phyloP scores from a whole-genome alignment of 345 rosid species.

The Citrus inodora region DNA sequence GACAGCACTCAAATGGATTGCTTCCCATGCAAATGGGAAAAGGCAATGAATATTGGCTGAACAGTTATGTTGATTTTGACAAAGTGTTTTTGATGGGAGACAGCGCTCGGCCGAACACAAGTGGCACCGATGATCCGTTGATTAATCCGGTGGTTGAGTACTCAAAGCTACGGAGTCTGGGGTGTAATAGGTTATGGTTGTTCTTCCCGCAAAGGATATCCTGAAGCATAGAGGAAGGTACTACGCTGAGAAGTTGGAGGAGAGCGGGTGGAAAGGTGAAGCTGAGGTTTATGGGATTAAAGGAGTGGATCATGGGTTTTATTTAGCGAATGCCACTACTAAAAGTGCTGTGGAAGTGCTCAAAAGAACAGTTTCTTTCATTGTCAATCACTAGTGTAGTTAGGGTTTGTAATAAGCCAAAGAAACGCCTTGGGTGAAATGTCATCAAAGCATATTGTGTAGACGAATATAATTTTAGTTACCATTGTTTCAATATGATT shows the following conservation, averaged over 20 bases:
- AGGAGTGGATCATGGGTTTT: conserved; percentile 40
- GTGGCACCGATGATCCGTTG: conserved; percentile 44
- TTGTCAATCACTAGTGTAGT: conserved; percentile 10
- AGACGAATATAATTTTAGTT: too few relatives aligned
- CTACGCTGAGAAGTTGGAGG: conserved; percentile 26
- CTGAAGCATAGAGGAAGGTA: conserved; percentile 33
- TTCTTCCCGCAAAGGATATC: conserved; percentile 38
- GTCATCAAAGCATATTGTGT: too few relatives aligned
- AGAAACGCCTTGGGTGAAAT: too few relatives aligned
- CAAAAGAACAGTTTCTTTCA: conserved; percentile 19
- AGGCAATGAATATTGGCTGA: conserved; percentile 37
- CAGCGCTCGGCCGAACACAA: conserved; percentile 32
- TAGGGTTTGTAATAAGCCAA: too few relatives aligned
- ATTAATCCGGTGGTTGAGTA: conserved; percentile 33
- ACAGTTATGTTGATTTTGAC: conserved; percentile 16
- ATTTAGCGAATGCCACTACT: conserved; percentile 22
- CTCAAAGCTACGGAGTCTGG: conserved; percentile 30
- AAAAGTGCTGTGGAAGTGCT: conserved; percentile 24
- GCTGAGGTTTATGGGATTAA: conserved; percentile 28
- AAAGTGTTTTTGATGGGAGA: conserved; percentile 36
- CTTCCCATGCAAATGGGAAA: conserved; percentile 15
- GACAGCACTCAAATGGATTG: conserved; percentile 35
- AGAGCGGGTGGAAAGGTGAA: conserved; percentile 40
- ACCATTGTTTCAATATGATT: too few relatives aligned
- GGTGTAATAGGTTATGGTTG: conserved; percentile 33